Evolutionary conservation across 2,329 filamentous ascomycete genomes (phyloP), one percentile per base, ranked within the genome.

Genomic region (Colletotrichum truncatum): DNA sequence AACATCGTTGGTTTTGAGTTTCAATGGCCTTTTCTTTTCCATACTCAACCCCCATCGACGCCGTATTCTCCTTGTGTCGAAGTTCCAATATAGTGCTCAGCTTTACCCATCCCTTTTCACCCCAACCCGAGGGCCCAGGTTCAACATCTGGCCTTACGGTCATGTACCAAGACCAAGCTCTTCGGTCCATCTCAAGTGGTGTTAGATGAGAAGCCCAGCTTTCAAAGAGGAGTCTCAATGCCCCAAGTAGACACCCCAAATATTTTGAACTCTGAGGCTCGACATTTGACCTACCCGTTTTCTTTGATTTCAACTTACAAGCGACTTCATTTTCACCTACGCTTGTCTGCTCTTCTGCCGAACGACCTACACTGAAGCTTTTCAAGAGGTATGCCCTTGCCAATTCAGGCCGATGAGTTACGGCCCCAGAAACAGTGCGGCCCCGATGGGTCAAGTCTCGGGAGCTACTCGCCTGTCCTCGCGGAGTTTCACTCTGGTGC

Each of bases 91-190:
- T 92, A 69, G 88, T 87, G 12, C 80, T 80, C 34, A 97, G 75
- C 69, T 83, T 88, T 26, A 97, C 81, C 57, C 82, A 80, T 2
- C 91, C 93, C 76, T 95, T 96, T 11, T 91, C 91, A 26, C 93
- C 93, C 93, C 93, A 97, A 2, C 94, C 93, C 18, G 88, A 87
- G 49, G 87, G 87, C 0, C 93, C 94, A 61, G 84, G 79, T 64
- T 92, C 89, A 3, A 97, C 91, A 18, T 93, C 89, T 1, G 93
- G 93, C 67, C 94, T 83, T 18, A 94, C 88, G 21, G 86, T 84
- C 2, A 91, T 82, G 76, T 97, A 97, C 93, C 93, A 97, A 10
- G 81, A 81, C 92, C 93, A 97, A 16, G 93, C 92, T 64, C 89
- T 86, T 67, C 85, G 84, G 73, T 97, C 92, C 55, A 97, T 80